A percentile compares a stretch with the other conserved stretches of the same genome.
These are phyloP conservation scores for Apiotrichum sp. DNA, from an alignment of 1,284 basidiomycete genomes.

Conservation along the genomic window DNA sequence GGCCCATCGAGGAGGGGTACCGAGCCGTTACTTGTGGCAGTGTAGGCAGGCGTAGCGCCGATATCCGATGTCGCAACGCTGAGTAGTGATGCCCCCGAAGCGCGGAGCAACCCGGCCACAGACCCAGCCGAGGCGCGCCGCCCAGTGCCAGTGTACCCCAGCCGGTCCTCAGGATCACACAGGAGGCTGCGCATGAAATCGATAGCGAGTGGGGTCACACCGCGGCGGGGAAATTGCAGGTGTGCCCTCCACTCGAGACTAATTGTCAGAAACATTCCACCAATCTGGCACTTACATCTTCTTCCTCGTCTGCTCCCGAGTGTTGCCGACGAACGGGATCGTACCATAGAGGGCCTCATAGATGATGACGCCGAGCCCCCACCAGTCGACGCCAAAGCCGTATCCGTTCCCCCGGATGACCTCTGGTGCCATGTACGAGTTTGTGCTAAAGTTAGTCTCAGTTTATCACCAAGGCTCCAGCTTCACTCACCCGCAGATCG, in stretches of 20 bases:
- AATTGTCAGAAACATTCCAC: constrained; percentile 17
- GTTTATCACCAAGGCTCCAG: too few species aligned
- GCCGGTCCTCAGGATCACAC: constrained; percentile 88
- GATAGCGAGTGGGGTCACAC: constrained; percentile 78
- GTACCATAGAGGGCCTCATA: constrained; percentile 80
- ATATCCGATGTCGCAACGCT: background rate
- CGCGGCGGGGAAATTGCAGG: constrained; percentile 77
- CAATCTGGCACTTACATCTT: constrained; percentile 55
- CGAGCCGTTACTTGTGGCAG: background rate
- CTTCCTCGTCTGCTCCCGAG: constrained; percentile 80
- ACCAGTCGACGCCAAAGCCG: constrained; percentile 94
- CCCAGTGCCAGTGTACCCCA: constrained; percentile 57
- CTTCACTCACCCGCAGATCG: constrained; percentile 63
- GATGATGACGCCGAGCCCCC: constrained; percentile 85
- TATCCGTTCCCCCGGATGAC: constrained; percentile 82
- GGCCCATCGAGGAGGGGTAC: background rate
- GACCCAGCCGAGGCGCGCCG: too few species aligned
- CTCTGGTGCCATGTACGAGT: constrained; percentile 90
- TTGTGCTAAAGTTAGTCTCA: constrained; percentile 51
- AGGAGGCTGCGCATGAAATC: constrained; percentile 80
- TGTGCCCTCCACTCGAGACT: constrained; percentile 79
- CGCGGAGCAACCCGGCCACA: constrained; percentile 12
- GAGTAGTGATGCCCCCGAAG: background rate
- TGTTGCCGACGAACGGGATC: constrained; percentile 79
- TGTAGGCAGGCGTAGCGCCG: background rate